phyloP scores from a whole-genome alignment of 78 protist species.

The Diacronema lutheri region DNA sequence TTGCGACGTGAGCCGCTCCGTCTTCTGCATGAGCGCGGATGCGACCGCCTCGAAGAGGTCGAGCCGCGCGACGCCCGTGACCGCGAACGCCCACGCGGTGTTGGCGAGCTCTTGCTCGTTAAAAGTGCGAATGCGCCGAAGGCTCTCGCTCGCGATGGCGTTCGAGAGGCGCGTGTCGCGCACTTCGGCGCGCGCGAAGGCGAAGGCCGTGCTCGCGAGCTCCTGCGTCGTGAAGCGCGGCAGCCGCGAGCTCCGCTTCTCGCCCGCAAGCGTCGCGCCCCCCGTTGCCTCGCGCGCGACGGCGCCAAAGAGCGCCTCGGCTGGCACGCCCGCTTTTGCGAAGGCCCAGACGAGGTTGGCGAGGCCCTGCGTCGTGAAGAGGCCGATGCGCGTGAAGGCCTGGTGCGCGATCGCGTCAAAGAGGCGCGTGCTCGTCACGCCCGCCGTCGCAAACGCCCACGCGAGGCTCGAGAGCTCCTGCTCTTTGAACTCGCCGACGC shows the following conservation, averaged over 20 bases:
- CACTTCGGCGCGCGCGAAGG: neutral
- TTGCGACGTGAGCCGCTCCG: neutral
- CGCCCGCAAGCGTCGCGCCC: too few species aligned
- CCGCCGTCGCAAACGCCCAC: neutral
- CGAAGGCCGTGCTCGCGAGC: slow-evolving; percentile 3
- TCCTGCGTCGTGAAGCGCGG: neutral
- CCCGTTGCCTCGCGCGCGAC: neutral
- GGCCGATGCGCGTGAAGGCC: neutral
- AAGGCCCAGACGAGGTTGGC: neutral
- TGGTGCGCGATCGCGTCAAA: neutral
- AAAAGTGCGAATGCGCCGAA: neutral
- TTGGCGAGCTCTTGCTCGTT: neutral
- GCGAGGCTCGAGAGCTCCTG: neutral
- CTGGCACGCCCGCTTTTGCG: neutral
- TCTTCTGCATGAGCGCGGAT: neutral
- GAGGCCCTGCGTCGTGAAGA: neutral
- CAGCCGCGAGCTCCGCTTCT: neutral
- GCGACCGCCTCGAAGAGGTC: slow-evolving; percentile 17
- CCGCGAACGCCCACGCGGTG: slow-evolving; percentile 26
- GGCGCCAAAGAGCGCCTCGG: neutral
- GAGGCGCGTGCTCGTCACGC: neutral
- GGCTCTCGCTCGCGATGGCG: neutral
- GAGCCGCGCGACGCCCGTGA: neutral
- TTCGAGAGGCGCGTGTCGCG: neutral
- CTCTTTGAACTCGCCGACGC: neutral